A percentile compares a stretch with the other conserved stretches of the same genome.
These are phyloP conservation scores for Alternaria burnsii DNA, from an alignment of 2,329 filamentous ascomycete species.

Conservation along the genomic window DNA sequence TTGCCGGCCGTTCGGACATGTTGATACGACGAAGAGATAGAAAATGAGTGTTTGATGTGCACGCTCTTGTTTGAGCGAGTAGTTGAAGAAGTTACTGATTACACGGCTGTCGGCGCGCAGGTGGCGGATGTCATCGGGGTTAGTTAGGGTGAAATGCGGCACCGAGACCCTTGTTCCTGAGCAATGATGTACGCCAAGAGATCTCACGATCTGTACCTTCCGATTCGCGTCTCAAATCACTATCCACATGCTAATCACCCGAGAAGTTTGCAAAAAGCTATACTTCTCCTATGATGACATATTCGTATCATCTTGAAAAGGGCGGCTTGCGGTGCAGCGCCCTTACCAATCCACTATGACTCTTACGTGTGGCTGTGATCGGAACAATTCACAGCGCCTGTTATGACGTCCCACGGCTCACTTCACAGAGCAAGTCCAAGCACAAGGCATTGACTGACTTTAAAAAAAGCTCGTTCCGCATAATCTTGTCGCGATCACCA, in stretches of 20 bases:
- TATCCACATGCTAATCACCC: conserved; percentile 5
- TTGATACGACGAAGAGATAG: neutral
- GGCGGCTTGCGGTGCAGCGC: conserved; percentile 33
- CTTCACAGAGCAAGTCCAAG: neutral
- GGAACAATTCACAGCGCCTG: conserved; percentile 19
- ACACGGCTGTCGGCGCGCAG: conserved; percentile 4
- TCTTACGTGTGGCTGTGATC: conserved; percentile 48
- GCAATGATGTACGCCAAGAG: conserved; percentile 46
- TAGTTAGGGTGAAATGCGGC: conserved; percentile 7
- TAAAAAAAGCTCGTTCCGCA: neutral
- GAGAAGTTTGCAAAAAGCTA: conserved; percentile 6
- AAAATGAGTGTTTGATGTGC: neutral
- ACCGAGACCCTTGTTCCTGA: conserved; percentile 36
- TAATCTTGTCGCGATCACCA: neutral
- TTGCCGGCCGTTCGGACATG: conserved; percentile 56
- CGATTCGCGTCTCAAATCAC: conserved; percentile 19
- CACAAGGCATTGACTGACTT: conserved; percentile 1
- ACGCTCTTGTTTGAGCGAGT: neutral
- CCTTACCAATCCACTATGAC: conserved; percentile 48
- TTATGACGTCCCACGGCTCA: conserved; percentile 9
- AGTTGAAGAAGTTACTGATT: neutral
- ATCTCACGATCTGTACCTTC: conserved; percentile 24
- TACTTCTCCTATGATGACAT: neutral
- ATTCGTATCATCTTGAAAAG: conserved; percentile 17
- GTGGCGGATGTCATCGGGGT: conserved; percentile 25